Base-by-base conservation (phyloP, 805 yeast species). In the Phaffomyces antillensis region DNA sequence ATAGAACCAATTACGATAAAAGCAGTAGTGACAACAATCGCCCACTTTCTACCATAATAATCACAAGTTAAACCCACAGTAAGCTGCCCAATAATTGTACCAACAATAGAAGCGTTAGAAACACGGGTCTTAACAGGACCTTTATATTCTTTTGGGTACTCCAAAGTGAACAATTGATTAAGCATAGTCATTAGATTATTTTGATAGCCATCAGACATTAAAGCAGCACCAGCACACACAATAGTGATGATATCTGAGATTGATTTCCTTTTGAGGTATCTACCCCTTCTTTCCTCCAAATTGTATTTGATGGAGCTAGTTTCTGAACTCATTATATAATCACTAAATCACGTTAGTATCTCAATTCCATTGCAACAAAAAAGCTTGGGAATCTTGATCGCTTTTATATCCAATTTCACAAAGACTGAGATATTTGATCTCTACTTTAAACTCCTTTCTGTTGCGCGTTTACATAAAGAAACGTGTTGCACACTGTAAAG, bases 141-240 rank as follows among this genome's bases (percentile, higher is more conserved):
- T 39, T 62, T 62, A 52, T 74, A 76, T 7, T 43, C 51, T 4
- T 61, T 61, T 16, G 60, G 53, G 58, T 74, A 74, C 9, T 55
- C 54, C 40, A 66, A 58, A 10, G 79, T 65, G 55, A 82, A 80
- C 13, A 80, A 72, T 18, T 72, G 64, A 60, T 83, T 83, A 52
- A 74, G 54, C 82, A 82, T 80, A 5, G 86, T 75, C 86, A 83
- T 81, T 50, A 81, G 73, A 53, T 78, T 81, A 58, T 83, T 83
- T 59, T 81, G 87, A 62, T 83, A 83, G 5, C 90, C 90, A 63
- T 85, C 93, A 20, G 85, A 77, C 54, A 83, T 76, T 57, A 85
- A 71, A 0, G 90, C 93, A 51, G 77, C 81, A 13, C 93, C 91
- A 23, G 57, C 70, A 63, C 86, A 77, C 38, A 79, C 56, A 49